Conservation (phyloP, 192 early-diverging fungal species). For the Coemansia javaensis region DNA sequence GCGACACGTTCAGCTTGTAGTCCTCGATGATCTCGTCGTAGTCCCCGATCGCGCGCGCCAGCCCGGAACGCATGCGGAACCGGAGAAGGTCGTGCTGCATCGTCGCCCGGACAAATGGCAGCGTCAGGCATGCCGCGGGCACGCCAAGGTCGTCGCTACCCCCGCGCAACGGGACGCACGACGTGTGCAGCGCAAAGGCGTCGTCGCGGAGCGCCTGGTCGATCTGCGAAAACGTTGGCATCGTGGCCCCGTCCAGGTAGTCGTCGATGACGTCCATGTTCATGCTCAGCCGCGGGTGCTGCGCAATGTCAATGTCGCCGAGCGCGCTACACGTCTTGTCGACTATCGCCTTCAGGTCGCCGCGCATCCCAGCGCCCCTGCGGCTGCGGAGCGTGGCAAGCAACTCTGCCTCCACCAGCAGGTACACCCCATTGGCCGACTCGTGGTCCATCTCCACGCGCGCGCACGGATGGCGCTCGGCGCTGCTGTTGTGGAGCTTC, state of each 20-base stretch:
- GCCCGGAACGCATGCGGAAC: conserved; percentile 39
- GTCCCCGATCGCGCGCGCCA: conserved; percentile 34
- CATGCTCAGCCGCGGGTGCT: conserved; percentile 28
- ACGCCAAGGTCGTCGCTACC: neutral
- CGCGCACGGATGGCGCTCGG: conserved; percentile 12
- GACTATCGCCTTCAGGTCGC: conserved; percentile 38
- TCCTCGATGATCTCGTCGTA: conserved; percentile 46
- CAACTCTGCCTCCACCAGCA: conserved; percentile 30
- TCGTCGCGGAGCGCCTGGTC: conserved; percentile 5
- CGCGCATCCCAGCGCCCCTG: conserved; percentile 30
- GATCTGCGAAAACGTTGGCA: conserved; percentile 35
- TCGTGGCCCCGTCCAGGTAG: conserved; percentile 37
- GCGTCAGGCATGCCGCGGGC: conserved; percentile 11
- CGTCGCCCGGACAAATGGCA: conserved; percentile 40
- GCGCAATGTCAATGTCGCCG: conserved; percentile 20
- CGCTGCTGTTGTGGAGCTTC: conserved; percentile 22
- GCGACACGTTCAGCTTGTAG: conserved; percentile 37
- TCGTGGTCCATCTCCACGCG: conserved; percentile 27
- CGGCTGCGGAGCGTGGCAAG: conserved; percentile 21
- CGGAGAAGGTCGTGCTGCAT: conserved; percentile 33
- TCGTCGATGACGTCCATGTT: conserved; percentile 39
- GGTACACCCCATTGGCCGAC: conserved; percentile 23
- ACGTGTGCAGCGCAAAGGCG: neutral
- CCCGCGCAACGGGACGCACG: conserved; percentile 4
- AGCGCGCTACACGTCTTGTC: conserved; percentile 18